Percentiles rank a stretch among this genome's conserved stretches.
These are phyloP conservation scores for Sungouiella thailandica DNA, from an alignment of 805 yeast species.

Conservation along the genomic window DNA sequence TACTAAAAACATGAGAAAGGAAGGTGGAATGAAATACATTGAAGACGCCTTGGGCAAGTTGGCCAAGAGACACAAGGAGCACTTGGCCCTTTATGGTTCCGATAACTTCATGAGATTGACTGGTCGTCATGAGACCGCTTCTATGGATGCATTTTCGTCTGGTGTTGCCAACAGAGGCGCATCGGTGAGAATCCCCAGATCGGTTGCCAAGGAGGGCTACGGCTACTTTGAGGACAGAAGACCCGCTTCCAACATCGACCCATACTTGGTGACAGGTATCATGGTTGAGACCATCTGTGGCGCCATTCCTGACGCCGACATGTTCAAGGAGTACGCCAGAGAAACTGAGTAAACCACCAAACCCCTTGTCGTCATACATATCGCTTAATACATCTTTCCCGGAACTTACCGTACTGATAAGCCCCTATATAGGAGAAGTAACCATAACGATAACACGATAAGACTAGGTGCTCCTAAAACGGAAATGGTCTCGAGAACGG, in stretches of 20 bases:
- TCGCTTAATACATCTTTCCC: no score
- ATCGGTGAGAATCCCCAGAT: slow-evolving; percentile 96
- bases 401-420: no score
- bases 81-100: slow-evolving; percentile 89
- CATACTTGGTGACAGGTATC: slow-evolving; percentile 97
- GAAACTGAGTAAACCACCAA: slow-evolving; percentile 35
- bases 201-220: slow-evolving; percentile 95
- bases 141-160: slow-evolving; percentile 81
- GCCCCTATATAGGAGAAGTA: no score
- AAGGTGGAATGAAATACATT: slow-evolving; percentile 95
- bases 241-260: slow-evolving; percentile 99
- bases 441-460: no score
- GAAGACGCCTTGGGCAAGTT: slow-evolving; percentile 90
- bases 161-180: slow-evolving; percentile 99
- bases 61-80: slow-evolving; percentile 95
- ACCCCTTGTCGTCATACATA: background rate
- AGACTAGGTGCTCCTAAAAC: no score
- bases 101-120: slow-evolving; percentile 95
- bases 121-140: slow-evolving; percentile 98
- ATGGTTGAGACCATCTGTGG: slow-evolving; percentile 97
- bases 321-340: slow-evolving; percentile 85
- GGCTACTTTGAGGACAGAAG: slow-evolving; percentile 99
- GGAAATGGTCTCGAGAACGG: no score
- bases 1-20: slow-evolving; percentile 81
- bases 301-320: slow-evolving; percentile 90